Conservation (phyloP, 1,139 yeast species). For the Saccharomyces hybrid region DNA sequence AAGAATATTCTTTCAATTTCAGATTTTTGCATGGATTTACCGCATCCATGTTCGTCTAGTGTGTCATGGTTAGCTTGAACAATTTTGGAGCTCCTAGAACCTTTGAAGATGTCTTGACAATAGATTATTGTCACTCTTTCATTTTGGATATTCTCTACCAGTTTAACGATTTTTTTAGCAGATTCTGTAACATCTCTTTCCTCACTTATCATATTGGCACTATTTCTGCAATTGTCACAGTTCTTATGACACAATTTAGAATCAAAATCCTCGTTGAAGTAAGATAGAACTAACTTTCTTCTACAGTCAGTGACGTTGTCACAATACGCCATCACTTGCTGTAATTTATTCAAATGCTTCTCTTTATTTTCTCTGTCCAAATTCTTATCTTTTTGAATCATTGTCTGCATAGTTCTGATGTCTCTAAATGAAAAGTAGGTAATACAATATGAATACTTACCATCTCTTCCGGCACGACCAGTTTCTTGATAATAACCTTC, state of each 20-base stretch:
- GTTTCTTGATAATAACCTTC: conserved; percentile 98
- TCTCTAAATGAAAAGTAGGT: conserved; percentile 76
- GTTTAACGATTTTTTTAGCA: conserved; percentile 50
- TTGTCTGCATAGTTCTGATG: conserved; percentile 61
- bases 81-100: conserved; percentile 59
- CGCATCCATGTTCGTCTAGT: conserved; percentile 60
- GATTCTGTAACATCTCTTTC: conserved; percentile 63
- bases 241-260: conserved; percentile 56
- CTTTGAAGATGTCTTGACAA: conserved; percentile 78
- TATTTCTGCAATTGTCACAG: conserved; percentile 79
- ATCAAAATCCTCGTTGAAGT: conserved; percentile 78
- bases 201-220: conserved; percentile 39
- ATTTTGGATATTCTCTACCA: conserved; percentile 51
- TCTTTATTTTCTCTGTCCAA: conserved; percentile 60
- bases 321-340: conserved; percentile 86
- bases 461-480: conserved; percentile 99
- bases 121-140: conserved; percentile 68
- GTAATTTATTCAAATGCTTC: conserved; percentile 66
- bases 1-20: conserved; percentile 79
- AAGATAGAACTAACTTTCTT: conserved; percentile 77
- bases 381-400: conserved; percentile 72
- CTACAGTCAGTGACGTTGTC: conserved; percentile 89
- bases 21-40: conserved; percentile 52
- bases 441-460: conserved; percentile 69
- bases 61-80: conserved; percentile 54